Percentiles rank a stretch among this genome's conserved stretches.
Conservation (phyloP, 2,329 filamentous ascomycete genomes). For the Clarireedia monteithiana region DNA sequence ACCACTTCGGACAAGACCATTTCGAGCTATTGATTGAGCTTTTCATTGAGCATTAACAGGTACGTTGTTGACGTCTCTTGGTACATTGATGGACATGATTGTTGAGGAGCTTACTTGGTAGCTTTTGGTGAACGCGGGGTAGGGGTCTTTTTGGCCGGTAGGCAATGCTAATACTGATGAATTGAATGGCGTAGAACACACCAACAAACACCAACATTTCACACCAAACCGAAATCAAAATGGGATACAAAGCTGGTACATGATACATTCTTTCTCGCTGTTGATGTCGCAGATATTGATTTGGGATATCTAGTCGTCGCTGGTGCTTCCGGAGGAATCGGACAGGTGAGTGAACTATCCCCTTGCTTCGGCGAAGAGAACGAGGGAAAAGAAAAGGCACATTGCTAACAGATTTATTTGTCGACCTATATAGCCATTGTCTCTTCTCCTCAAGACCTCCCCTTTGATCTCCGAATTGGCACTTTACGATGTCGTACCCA, state of each 20-base stretch:
- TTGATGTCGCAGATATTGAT: slow-evolving; percentile 7
- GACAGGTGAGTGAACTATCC: slow-evolving; percentile 59
- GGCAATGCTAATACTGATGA: not conserved
- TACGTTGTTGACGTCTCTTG: not conserved
- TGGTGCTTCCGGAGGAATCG: slow-evolving; percentile 96
- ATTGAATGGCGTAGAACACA: not conserved
- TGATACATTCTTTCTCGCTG: not conserved
- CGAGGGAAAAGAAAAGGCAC: not conserved
- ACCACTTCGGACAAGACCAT: not conserved
- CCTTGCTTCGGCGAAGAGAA: not conserved
- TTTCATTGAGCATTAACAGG: not conserved
- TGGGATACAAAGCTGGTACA: slow-evolving; percentile 55
- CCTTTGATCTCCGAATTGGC: slow-evolving; percentile 70
- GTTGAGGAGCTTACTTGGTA: not conserved
- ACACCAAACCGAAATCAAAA: slow-evolving; percentile 25
- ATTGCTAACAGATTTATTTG: not conserved
- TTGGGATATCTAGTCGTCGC: slow-evolving; percentile 57
- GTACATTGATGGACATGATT: not conserved
- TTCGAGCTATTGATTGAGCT: not conserved
- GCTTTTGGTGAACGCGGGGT: too few species aligned
- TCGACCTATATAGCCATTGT: slow-evolving; percentile 59
- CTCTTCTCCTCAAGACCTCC: slow-evolving; percentile 95
- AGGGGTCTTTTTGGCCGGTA: not conserved
- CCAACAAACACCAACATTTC: not conserved
- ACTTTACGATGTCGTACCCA: slow-evolving; percentile 76